phyloP scores from a whole-genome alignment of 768 basidiomycete genomes.

The Cantharellus anzutake region DNA sequence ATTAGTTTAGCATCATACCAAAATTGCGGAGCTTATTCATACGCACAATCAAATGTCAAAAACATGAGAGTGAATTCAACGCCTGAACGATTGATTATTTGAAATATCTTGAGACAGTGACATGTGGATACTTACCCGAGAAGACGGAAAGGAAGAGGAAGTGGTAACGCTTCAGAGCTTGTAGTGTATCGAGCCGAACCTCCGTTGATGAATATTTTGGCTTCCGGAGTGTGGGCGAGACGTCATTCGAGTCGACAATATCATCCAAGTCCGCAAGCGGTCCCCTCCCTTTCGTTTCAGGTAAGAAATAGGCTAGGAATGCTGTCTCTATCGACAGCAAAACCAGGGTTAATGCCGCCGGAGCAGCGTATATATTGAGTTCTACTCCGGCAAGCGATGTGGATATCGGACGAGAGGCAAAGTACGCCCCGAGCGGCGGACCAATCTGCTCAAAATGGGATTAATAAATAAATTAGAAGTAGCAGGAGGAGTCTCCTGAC shows the following conservation, averaged over 20 bases:
- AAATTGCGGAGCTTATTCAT: neutral
- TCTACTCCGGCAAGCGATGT: constrained; percentile 35
- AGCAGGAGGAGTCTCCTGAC: neutral
- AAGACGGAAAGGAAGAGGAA: constrained; percentile 78
- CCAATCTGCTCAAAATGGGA: constrained; percentile 28
- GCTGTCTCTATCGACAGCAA: constrained; percentile 63
- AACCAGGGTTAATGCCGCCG: constrained; percentile 67
- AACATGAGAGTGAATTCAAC: constrained; percentile 95
- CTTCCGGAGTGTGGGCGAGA: neutral
- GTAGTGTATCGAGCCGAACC: constrained; percentile 35
- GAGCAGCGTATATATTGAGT: constrained; percentile 78
- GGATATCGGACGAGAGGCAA: constrained; percentile 71
- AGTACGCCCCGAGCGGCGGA: constrained; percentile 90
- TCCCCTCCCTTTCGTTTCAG: constrained; percentile 59
- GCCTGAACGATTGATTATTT: constrained; percentile 22
- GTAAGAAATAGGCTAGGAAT: constrained; percentile 56
- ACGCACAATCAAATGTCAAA: constrained; percentile 72
- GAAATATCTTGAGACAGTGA: neutral
- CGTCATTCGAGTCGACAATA: neutral
- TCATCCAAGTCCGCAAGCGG: constrained; percentile 1
- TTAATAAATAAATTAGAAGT: neutral
- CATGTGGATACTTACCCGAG: constrained; percentile 29
- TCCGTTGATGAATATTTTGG: neutral
- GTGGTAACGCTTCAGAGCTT: constrained; percentile 46
- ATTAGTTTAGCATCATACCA: neutral